Evolutionary conservation across 768 basidiomycete species (phyloP), one percentile per base, ranked within the genome.

Genomic region (Hortiboletus campestris): DNA sequence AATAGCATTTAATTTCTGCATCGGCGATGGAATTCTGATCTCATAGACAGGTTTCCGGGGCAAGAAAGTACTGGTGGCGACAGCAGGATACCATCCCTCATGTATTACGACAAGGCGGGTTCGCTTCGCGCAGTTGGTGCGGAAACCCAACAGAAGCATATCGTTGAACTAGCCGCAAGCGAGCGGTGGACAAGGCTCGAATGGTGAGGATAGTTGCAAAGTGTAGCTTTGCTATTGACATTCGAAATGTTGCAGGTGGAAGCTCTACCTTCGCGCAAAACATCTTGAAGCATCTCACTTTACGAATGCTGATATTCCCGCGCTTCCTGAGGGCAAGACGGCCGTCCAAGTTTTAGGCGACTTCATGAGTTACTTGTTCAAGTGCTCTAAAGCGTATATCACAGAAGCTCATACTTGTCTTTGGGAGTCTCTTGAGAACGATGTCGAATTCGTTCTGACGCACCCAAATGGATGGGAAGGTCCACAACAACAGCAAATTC

Each of bases 391-490:
- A 42, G 57, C 57, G 1, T 84, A 78, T 46, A 82, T 85, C 49
- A 60, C 62, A 4, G 78, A 82, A 32, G 70, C 71, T 2, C 78
- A 80, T 46, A 49, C 45, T 2, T 67, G 70, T 6, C 58, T 82
- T 2, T 83, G 80, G 81, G 60, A 63, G 1, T 75, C 74, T 0
- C 51, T 83, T 5, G 69, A 77, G 53, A 55, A 68, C 8, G 60
- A 58, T 13, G 78, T 81, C 29, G 75, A 81, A 35, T 80, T 81
- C 49, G 71, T 86, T 9, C 70, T 86, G 11, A 77, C 78, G 2
- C 84, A 85, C 56, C 84, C 84, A 2, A 86, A 85, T 57, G 83
- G 81, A 0, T 86, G 84, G 85, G 84, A 80, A 56, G 81, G 82
- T 4, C 65, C 65, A 1, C 84, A 85, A 59, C 85, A 85, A 55